Percentiles rank a stretch among this genome's conserved stretches.
These are phyloP conservation scores for Hyphopichia buzzinii DNA, from an alignment of 1,139 yeast genomes.

Conservation along the genomic window DNA sequence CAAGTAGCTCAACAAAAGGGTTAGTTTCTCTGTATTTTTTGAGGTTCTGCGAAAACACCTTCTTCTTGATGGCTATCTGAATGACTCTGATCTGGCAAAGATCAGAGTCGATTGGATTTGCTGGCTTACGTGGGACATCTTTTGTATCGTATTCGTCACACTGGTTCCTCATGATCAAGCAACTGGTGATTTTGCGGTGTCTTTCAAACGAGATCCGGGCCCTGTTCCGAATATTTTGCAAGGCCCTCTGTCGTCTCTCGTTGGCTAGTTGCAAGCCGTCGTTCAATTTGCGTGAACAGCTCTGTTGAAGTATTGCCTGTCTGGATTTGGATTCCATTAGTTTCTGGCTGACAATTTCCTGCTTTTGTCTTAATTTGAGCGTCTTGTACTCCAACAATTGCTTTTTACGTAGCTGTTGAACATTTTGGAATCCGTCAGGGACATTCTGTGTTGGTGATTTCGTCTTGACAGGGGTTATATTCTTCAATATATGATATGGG, in stretches of 20 bases:
- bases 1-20: constrained; percentile 1
- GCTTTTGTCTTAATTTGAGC: constrained; percentile 13
- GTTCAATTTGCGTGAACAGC: constrained; percentile 10
- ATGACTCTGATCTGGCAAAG: not conserved
- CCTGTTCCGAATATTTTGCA: constrained; percentile 13
- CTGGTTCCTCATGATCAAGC: not conserved
- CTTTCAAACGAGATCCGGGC: constrained; percentile 10
- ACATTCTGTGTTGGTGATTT: no score
- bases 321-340: constrained; percentile 11
- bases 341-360: constrained; percentile 12
- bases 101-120: not conserved
- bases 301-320: constrained; percentile 7
- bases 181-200: constrained; percentile 1
- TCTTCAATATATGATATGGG: constrained; percentile 17
- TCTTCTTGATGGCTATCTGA: not conserved
- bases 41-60: not conserved
- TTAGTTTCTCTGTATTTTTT: not conserved
- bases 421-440: constrained; percentile 2
- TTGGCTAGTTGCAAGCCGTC: constrained; percentile 14
- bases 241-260: constrained; percentile 15
- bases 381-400: constrained; percentile 9
- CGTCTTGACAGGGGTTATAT: constrained; percentile 17
- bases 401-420: constrained; percentile 5
- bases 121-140: not conserved
- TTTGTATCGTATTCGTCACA: not conserved